Conservation (phyloP, 352 stramenopile genomes). For the Phytophthora brassicae region DNA sequence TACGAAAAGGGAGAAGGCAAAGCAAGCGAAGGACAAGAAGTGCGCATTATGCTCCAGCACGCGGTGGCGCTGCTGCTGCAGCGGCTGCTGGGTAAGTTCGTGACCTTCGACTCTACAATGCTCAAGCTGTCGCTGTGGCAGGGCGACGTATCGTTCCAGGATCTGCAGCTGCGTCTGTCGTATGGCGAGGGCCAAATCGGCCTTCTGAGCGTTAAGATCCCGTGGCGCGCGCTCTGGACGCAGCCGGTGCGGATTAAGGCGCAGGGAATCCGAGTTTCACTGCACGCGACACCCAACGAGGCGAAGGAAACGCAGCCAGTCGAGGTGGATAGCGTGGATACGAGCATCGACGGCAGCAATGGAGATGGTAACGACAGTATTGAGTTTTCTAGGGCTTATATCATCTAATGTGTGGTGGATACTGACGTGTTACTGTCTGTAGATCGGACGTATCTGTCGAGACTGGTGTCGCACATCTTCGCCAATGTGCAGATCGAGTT, state of each 20-base stretch:
- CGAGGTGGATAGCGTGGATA: slow-evolving; percentile 21
- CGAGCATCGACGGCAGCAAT: slow-evolving; percentile 37
- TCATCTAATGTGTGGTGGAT: too few species aligned
- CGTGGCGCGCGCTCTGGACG: slow-evolving; percentile 83
- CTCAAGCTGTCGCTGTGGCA: slow-evolving; percentile 85
- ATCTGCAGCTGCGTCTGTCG: slow-evolving; percentile 77
- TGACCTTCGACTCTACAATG: slow-evolving; percentile 87
- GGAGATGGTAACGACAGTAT: slow-evolving; percentile 35
- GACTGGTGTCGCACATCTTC: slow-evolving; percentile 83
- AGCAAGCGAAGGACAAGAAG: too few species aligned
- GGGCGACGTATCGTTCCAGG: slow-evolving; percentile 80
- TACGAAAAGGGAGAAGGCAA: too few species aligned
- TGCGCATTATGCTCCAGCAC: slow-evolving; percentile 69
- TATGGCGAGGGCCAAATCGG: slow-evolving; percentile 82
- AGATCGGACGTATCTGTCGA: slow-evolving; percentile 84
- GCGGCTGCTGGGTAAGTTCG: slow-evolving; percentile 87
- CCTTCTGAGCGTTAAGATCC: slow-evolving; percentile 81
- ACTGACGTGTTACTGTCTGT: slow-evolving; percentile 5
- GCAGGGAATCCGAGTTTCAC: slow-evolving; percentile 64
- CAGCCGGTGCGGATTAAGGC: slow-evolving; percentile 81
- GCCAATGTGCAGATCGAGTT: slow-evolving; percentile 87
- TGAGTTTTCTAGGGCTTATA: neutral
- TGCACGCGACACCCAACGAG: slow-evolving; percentile 53
- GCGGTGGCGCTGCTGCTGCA: slow-evolving; percentile 84
- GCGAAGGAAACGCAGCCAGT: slow-evolving; percentile 4